Base-by-base conservation (phyloP, 1,284 basidiomycete genomes). In the Leccinum variabile region DNA sequence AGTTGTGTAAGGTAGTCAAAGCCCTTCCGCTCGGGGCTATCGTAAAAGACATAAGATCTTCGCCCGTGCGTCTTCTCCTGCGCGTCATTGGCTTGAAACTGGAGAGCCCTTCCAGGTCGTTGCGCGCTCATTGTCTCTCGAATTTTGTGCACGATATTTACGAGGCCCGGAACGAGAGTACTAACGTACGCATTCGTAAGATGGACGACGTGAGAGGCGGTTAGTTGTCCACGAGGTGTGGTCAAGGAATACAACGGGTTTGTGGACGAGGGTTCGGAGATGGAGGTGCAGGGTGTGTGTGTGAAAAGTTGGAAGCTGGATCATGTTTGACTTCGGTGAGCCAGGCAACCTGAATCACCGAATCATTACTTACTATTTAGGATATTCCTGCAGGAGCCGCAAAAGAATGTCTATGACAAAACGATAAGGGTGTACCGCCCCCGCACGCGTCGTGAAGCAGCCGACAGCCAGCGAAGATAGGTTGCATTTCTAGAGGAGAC, bases 1-100 rank as follows among this genome's bases (percentile, higher is more conserved):
- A 89, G 82, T 71, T 92, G 89, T 2, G 89, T 90, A 63, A 91
- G 82, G 71, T 92, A 92, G 70, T 92, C 88, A 70, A 82, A 91
- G 13, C 82, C 76, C 59, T 74, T 62, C 53, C 61, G 57, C 53
- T 70, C 32, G 55, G 74, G 67, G n/a, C 74, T 77, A 8, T 82
- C 78, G 69, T 82, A 85, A 70, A 90, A 85, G 35, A 88, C 77
- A 70, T 85, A 89, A 5, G 85, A 82, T 22, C 86, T 81, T 11
- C 53, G 63, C 28, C 77, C 83, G 39, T 72, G 64, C 60, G 11
- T 14, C 16, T 68, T 73, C 18, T 75, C 76, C 30, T 57, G 53
- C 22, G 67, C 63, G 1, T 67, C 53, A n/a, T 66, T 59, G 5
- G 76, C 76, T 57, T 75, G 58, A 46, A 73, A 65, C 67, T 67